phyloP scores from a whole-genome alignment of 805 yeast species.

The Kregervanrija pseudodelftensis region DNA sequence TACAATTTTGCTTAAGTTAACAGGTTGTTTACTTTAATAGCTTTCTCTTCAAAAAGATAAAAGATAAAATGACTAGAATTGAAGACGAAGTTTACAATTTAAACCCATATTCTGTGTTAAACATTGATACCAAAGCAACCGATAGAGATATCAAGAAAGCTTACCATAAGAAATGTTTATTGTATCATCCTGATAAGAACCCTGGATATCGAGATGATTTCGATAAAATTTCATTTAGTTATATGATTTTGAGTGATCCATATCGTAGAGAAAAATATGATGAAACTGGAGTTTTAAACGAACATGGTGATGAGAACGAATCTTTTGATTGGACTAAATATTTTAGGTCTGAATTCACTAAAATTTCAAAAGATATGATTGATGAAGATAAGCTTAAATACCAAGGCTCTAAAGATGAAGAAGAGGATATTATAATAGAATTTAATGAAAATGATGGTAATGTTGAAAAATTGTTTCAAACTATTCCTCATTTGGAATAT shows the following conservation, averaged over 20 bases:
- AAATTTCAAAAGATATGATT: constrained; percentile 57
- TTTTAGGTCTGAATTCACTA: constrained; percentile 36
- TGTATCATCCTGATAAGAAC: constrained; percentile 67
- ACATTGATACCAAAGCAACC: constrained; percentile 32
- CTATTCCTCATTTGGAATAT: constrained; percentile 70
- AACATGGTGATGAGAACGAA: constrained; percentile 27
- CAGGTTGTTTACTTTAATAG: no score
- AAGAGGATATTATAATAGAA: constrained; percentile 54
- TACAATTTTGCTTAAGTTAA: no score
- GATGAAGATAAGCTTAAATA: constrained; percentile 61
- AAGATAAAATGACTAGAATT: not conserved
- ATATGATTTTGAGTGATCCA: constrained; percentile 57
- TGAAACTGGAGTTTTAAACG: constrained; percentile 57
- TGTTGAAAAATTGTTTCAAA: constrained; percentile 61
- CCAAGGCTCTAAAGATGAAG: constrained; percentile 55
- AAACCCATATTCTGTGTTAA: constrained; percentile 53
- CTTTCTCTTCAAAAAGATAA: not conserved
- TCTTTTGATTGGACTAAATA: constrained; percentile 53
- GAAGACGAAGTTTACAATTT: constrained; percentile 5
- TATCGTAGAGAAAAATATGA: constrained; percentile 54
- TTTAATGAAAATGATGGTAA: constrained; percentile 52
- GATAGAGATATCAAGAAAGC: constrained; percentile 57
- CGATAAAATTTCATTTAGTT: constrained; percentile 69
- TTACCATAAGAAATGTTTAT: constrained; percentile 56
- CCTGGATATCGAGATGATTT: constrained; percentile 35